Percentiles rank a stretch among this genome's conserved stretches.
Evolutionary conservation across 176 grass and related monocot genomes (phyloP).

Genomic region (Elymus sibiricus): DNA sequence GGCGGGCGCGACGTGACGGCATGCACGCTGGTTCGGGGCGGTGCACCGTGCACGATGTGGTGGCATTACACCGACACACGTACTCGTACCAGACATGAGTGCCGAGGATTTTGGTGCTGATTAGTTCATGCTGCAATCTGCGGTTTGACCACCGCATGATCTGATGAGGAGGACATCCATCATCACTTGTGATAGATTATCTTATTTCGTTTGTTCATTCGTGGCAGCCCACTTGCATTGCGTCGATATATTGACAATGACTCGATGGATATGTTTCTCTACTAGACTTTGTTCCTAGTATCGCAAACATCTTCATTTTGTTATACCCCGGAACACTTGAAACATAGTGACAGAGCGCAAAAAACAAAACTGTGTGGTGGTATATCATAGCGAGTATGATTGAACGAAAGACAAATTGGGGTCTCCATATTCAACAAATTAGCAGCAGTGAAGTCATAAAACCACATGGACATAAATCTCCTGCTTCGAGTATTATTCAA

Average conservation of each 20-base stretch:
- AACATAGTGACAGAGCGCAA: neutral
- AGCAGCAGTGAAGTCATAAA: neutral
- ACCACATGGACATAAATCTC: neutral
- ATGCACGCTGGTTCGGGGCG: slow-evolving; percentile 5
- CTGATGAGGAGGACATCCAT: neutral
- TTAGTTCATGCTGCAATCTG: neutral
- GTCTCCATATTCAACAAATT: neutral
- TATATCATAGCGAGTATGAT: neutral
- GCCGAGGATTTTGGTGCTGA: neutral
- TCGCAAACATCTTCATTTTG: neutral
- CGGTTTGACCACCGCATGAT: neutral
- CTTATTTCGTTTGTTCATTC: slow-evolving; percentile 9
- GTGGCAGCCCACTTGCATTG: slow-evolving; percentile 15
- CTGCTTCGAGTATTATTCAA: slow-evolving; percentile 5
- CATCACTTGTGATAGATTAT: neutral
- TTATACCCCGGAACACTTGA: neutral
- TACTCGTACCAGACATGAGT: too few relatives aligned
- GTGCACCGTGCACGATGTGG: neutral
- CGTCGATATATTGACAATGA: neutral
- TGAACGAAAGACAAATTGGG: neutral
- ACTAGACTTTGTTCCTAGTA: neutral
- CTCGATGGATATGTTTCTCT: neutral
- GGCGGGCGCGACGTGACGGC: neutral
- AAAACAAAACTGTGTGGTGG: neutral
- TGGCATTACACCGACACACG: neutral